These are phyloP conservation scores for Hanseniaspora sp. DNA, from an alignment of 1,139 yeast genomes.

Conservation along the genomic window DNA sequence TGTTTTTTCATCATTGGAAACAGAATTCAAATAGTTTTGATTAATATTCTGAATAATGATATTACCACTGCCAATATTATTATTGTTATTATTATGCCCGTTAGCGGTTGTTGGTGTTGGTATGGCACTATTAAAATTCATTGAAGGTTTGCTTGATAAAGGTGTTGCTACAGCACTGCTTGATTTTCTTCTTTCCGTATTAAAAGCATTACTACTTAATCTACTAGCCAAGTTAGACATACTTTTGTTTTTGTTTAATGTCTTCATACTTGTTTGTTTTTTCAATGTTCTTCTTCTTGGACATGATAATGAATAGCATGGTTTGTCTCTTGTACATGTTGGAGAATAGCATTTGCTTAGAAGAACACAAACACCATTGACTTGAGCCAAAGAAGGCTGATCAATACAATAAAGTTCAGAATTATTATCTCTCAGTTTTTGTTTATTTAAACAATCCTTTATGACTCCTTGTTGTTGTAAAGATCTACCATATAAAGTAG, in stretches of 20 bases:
- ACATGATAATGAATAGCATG: constrained; percentile 95
- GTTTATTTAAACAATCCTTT: constrained; percentile 93
- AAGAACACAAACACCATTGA: constrained; percentile 86
- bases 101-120: not conserved
- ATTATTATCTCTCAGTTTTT: constrained; percentile 74
- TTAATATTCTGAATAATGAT: constrained; percentile 7
- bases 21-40: constrained; percentile 29
- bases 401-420: constrained; percentile 81
- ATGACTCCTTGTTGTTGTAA: constrained; percentile 89
- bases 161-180: constrained; percentile 7
- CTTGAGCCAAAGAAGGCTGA: constrained; percentile 30
- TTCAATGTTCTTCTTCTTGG: constrained; percentile 69
- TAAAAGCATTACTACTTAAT: not conserved
- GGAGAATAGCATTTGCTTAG: constrained; percentile 94
- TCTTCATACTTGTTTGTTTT: constrained; percentile 81
- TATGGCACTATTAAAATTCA: not conserved
- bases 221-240: constrained; percentile 30
- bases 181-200: constrained; percentile 8
- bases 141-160: not conserved
- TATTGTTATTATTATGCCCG: not conserved
- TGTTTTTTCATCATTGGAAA: constrained; percentile 71
- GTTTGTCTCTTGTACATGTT: constrained; percentile 76
- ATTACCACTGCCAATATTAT: not conserved
- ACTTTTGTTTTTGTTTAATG: constrained; percentile 78
- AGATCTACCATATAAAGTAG: constrained; percentile 78